Base-by-base conservation (phyloP, 169 alveolate species). In the Plasmodium adleri region DNA sequence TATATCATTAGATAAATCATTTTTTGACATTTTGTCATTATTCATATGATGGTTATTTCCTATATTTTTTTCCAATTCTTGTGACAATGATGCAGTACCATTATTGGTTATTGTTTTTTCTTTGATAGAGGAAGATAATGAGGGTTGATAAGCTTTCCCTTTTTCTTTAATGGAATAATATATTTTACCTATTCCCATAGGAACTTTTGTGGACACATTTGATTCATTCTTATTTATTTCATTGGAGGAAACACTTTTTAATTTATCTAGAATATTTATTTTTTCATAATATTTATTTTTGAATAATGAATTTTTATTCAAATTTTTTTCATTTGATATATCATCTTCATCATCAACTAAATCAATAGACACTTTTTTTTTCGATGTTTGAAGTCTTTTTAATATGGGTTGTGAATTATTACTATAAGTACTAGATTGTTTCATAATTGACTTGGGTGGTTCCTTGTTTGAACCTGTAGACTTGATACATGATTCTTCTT, bases 281-380 rank as follows among this genome's bases (percentile, higher is more conserved):
- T 15, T 72, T 56, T 54, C 70, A 72, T 12, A 15, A 20, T 22
- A 72, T 60, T 72, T 72, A 20, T 39, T 72, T 17, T 54, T 72
- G 12, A 20, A 15, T 60, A 72, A 39, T 17, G 22, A 26, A 32
- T 20, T 54, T 9, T 54, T 45, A 6, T 15, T 9, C 12, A 15
- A 15, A 15, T 2, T 12, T 52, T 52, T 15, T n/a, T 15, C 62
- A 15, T 15, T 52, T 12, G 62, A 52, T 12, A 3, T 52, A 52
- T 28, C 59, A 39, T 39, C 10, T n/a, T 15, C 10, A 7, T 67
- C 60, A 39, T 67, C 24, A 26, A 10, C 58, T 47, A 26, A 67
- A 67, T 67, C 58, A 67, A 22, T 15, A 13, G 24, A 39, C 22
- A 13, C 13, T 3, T 6, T 60, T 20, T 60, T 22, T 22, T 60